These are phyloP conservation scores for Breviolum minutum DNA, from an alignment of 73 alveolate genomes.

Conservation along the genomic window DNA sequence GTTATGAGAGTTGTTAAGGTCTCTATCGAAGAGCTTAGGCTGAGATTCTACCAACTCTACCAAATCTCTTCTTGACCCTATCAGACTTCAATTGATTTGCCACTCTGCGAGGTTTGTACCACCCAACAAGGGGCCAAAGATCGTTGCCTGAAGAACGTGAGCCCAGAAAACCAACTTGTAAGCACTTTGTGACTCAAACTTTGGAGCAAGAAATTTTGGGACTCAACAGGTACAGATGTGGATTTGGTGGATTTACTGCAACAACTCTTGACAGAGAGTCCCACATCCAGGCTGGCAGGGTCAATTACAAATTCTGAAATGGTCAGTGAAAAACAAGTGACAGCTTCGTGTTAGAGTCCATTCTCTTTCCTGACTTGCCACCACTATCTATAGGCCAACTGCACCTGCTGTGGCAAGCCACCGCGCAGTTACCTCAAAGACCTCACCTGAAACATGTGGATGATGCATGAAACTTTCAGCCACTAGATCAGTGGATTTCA, in stretches of 20 bases:
- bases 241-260: conserved; percentile 42
- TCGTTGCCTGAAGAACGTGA: conserved; percentile 63
- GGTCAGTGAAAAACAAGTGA: neutral
- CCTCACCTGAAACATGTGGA: no score
- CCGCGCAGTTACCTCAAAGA: neutral
- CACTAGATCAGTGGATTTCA: no score
- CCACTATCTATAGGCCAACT: neutral
- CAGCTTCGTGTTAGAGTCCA: neutral
- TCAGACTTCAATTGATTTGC: neutral
- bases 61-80: no score
- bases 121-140: conserved; percentile 68
- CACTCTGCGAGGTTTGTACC: neutral
- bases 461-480: no score
- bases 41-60: no score
- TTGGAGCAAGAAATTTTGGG: neutral
- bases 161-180: neutral
- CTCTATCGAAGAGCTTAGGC: no score
- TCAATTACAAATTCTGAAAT: neutral
- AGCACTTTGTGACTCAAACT: neutral
- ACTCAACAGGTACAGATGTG: conserved; percentile 19
- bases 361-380: neutral
- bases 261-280: neutral
- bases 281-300: neutral
- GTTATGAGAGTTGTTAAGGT: no score
- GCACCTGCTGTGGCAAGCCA: neutral